These are phyloP conservation scores for Trichoderma citrinoviride DNA, from an alignment of 2,329 filamentous ascomycete species.

Conservation along the genomic window DNA sequence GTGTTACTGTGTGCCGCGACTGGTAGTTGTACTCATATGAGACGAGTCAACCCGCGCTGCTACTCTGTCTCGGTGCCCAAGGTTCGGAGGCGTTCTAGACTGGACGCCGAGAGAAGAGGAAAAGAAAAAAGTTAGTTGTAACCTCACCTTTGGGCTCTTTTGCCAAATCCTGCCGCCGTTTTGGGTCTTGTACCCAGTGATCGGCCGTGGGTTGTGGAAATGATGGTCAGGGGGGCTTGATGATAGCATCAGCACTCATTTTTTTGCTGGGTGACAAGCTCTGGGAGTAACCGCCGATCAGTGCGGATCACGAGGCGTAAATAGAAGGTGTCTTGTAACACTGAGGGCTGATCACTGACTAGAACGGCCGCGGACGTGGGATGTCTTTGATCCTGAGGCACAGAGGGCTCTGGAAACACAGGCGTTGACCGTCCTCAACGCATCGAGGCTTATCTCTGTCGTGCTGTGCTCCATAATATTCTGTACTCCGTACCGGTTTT, in stretches of 20 bases:
- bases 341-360: conserved; percentile 6
- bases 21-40: too few species aligned
- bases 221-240: conserved; percentile 15
- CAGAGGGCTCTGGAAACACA: too few species aligned
- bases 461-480: not conserved
- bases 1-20: not conserved
- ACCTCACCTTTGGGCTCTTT: not conserved
- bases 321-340: conserved; percentile 17
- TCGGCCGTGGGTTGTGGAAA: conserved; percentile 15
- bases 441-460: not conserved
- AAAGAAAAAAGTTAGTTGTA: not conserved
- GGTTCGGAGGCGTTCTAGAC: not conserved
- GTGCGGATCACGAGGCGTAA: conserved; percentile 8
- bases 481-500: not conserved
- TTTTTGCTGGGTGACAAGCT: not conserved
- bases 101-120: not conserved
- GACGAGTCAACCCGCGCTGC: not conserved
- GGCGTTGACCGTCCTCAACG: too few species aligned
- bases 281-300: conserved; percentile 9
- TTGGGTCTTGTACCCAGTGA: not conserved
- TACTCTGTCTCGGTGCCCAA: conserved; percentile 9
- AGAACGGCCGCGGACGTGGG: not conserved
- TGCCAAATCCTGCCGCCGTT: conserved; percentile 3
- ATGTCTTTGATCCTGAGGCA: not conserved
- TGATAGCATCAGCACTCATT: not conserved